Evolutionary conservation across 2,329 filamentous ascomycete genomes (phyloP).

Genomic region (Tolypocladium amazonense): DNA sequence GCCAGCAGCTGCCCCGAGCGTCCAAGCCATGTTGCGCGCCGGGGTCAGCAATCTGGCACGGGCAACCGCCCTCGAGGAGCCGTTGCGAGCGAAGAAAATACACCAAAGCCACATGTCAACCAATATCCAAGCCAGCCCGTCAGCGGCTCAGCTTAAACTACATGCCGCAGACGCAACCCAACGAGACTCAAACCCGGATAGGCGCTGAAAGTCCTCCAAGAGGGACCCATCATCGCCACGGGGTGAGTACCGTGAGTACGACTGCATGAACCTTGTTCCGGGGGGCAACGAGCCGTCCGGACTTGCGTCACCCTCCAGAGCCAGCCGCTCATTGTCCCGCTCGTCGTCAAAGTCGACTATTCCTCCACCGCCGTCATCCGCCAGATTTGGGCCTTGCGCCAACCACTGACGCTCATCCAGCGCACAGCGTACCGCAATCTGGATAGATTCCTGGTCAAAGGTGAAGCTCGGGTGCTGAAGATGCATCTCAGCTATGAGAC

Average conservation of each 20-base stretch:
- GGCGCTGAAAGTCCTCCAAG: constrained; percentile 16
- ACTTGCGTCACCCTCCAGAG: constrained; percentile 23
- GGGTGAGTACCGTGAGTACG: constrained; percentile 26
- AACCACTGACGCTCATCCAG: constrained; percentile 26
- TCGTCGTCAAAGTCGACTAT: constrained; percentile 30
- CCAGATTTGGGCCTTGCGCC: constrained; percentile 17
- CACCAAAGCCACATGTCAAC: background rate
- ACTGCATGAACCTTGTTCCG: constrained; percentile 16
- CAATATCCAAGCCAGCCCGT: background rate
- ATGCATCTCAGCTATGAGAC: constrained; percentile 31
- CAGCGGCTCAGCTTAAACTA: background rate
- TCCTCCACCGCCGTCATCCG: constrained; percentile 24
- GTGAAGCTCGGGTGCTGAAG: constrained; percentile 30
- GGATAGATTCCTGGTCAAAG: constrained; percentile 34
- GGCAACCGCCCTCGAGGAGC: background rate
- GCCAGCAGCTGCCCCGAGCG: background rate
- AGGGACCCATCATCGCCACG: constrained; percentile 27
- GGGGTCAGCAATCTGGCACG: background rate
- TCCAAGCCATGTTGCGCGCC: background rate
- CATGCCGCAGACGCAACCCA: constrained; percentile 6
- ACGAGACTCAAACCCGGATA: constrained; percentile 9
- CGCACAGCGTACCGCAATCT: constrained; percentile 25
- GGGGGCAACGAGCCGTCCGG: constrained; percentile 23
- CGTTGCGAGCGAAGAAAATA: background rate
- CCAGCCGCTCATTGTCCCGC: constrained; percentile 19